phyloP scores from a whole-genome alignment of 2,329 filamentous ascomycete species.

The Colletotrichum costaricense region DNA sequence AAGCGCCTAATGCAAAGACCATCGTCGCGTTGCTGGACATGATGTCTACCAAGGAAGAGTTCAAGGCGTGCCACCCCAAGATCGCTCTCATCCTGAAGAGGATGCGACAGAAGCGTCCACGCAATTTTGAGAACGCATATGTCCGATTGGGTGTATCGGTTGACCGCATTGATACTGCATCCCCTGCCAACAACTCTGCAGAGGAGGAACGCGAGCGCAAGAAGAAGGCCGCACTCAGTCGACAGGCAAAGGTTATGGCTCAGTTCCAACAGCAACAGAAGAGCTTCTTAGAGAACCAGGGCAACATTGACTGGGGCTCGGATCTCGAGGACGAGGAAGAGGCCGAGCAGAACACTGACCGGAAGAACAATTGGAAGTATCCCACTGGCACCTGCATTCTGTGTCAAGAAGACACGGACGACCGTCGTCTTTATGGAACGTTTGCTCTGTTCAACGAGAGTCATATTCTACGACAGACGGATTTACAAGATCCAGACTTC shows the following conservation, averaged over 20 bases:
- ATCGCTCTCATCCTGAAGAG: conserved; percentile 85
- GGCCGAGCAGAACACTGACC: conserved; percentile 73
- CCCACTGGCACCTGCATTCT: conserved; percentile 93
- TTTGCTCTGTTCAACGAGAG: conserved; percentile 92
- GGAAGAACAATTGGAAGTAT: conserved; percentile 87
- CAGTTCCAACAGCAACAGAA: conserved; percentile 98
- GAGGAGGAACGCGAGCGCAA: conserved; percentile 84
- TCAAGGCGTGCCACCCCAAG: conserved; percentile 86
- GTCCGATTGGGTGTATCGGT: conserved; percentile 72
- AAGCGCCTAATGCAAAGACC: conserved; percentile 67
- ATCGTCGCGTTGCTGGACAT: conserved; percentile 74
- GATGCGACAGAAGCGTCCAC: conserved; percentile 85
- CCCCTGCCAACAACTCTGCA: conserved; percentile 76
- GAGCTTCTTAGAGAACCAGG: conserved; percentile 90
- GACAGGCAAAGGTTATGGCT: conserved; percentile 95
- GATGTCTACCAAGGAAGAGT: conserved; percentile 76
- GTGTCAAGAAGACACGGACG: conserved; percentile 95
- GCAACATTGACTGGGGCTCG: conserved; percentile 84
- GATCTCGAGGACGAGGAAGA: conserved; percentile 83
- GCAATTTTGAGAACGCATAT: conserved; percentile 77
- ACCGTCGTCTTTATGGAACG: conserved; percentile 88
- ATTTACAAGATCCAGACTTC: conserved; percentile 83
- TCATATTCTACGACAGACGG: conserved; percentile 86
- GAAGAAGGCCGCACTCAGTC: conserved; percentile 89
- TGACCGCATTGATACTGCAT: conserved; percentile 84